Conservation (phyloP, 441 rosid genomes). For the Euphorbia schlechtendalii region DNA sequence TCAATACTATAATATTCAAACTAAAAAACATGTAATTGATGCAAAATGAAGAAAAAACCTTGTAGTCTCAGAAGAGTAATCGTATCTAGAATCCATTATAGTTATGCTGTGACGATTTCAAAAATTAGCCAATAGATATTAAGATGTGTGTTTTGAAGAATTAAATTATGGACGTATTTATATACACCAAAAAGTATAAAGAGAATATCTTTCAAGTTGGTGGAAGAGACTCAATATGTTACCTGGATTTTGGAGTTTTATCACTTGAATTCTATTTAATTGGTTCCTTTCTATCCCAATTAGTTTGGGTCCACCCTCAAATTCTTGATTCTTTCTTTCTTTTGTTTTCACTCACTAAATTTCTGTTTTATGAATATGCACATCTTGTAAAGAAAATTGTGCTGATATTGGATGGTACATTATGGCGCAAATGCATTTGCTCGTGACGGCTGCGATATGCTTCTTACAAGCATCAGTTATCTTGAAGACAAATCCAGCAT, state of each 20-base stretch:
- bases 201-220: constrained; percentile 10
- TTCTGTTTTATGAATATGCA: too few species aligned
- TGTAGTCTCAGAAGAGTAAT: constrained; percentile 28
- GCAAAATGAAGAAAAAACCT: constrained; percentile 24
- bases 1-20: not conserved
- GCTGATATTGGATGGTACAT: too few species aligned
- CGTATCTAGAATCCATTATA: constrained; percentile 36
- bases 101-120: not conserved
- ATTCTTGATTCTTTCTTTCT: constrained; percentile 1
- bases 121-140: not conserved
- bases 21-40: too few species aligned
- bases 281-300: constrained; percentile 12
- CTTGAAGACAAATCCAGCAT: too few species aligned
- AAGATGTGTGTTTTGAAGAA: not conserved
- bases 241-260: constrained; percentile 9
- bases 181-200: not conserved
- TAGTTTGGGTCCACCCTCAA: constrained; percentile 8
- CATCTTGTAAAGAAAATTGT: too few species aligned
- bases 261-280: too few species aligned
- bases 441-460: too few species aligned
- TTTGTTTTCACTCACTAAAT: not conserved
- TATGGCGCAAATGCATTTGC: too few species aligned
- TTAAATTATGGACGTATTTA: constrained; percentile 9
- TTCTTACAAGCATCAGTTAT: too few species aligned
- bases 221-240: not conserved